A percentile compares a stretch with the other conserved stretches of the same genome.
These are phyloP conservation scores for Bipolaris zeicola DNA, from an alignment of 2,329 filamentous ascomycete genomes.

Conservation along the genomic window DNA sequence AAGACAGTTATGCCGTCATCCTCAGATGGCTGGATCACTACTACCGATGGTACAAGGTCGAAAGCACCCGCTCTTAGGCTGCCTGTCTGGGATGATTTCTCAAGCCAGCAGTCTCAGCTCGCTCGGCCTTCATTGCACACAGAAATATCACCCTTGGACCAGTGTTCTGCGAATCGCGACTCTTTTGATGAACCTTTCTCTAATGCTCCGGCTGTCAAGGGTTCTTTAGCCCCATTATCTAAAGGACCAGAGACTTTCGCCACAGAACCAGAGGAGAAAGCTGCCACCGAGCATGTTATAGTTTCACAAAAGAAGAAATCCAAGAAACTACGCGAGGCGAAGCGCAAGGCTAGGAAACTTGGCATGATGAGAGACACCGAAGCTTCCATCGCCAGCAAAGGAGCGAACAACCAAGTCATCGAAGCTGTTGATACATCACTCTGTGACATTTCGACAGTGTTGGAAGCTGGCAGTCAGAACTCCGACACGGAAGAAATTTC, in stretches of 20 bases:
- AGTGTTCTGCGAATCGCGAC: background rate
- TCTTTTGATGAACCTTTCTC: background rate
- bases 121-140: background rate
- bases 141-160: background rate
- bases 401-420: background rate
- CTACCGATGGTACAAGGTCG: background rate
- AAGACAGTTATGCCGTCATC: background rate
- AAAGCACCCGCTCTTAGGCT: conserved; percentile 2
- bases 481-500: background rate
- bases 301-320: conserved; percentile 34
- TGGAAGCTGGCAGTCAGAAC: background rate
- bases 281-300: background rate
- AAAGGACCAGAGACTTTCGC: conserved; percentile 12
- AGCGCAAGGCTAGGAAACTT: conserved; percentile 31
- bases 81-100: conserved; percentile 6
- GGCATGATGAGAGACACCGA: background rate
- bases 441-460: background rate
- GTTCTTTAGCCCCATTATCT: background rate
- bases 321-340: conserved; percentile 26
- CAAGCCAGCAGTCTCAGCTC: background rate
- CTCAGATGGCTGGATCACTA: conserved; percentile 3
- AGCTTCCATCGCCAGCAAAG: background rate
- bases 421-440: background rate
- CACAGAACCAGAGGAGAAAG: background rate
- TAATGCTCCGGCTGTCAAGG: conserved; percentile 3